Percentiles rank a stretch among this genome's conserved stretches.
These are phyloP conservation scores for Citrus hindsii DNA, from an alignment of 345 rosid genomes.

Conservation along the genomic window DNA sequence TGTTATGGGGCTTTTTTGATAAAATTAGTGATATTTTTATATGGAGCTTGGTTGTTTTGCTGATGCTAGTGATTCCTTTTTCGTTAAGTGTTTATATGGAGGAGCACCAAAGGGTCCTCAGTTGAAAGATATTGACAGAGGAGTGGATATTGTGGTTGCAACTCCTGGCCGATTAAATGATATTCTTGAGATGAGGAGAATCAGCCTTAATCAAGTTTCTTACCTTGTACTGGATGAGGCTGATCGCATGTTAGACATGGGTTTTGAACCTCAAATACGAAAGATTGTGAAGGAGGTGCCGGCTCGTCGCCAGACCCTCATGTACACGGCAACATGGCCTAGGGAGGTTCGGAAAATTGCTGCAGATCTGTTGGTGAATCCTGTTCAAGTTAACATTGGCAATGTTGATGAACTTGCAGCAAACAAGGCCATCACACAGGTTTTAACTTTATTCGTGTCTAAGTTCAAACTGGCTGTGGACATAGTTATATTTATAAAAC, in stretches of 20 bases:
- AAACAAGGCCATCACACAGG: conserved; percentile 98
- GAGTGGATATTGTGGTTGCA: conserved; percentile 93
- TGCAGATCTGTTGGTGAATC: conserved; percentile 85
- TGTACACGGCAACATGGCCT: conserved; percentile 99
- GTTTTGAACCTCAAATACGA: conserved; percentile 96
- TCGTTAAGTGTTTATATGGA: conserved; percentile 85
- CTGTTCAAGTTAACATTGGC: conserved; percentile 97
- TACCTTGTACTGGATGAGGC: conserved; percentile 98
- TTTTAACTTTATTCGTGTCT: conserved; percentile 18
- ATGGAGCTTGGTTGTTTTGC: neutral
- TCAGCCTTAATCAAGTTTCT: conserved; percentile 81
- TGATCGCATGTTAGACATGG: conserved; percentile 99
- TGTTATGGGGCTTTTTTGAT: neutral
- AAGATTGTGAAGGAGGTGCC: conserved; percentile 96
- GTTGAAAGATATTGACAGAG: conserved; percentile 84
- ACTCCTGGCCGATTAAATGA: conserved; percentile 98
- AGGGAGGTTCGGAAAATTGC: conserved; percentile 97
- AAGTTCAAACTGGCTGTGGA: neutral
- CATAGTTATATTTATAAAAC: neutral
- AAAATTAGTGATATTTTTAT: neutral
- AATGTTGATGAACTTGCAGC: conserved; percentile 98
- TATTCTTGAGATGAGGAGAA: conserved; percentile 92
- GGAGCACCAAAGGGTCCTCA: conserved; percentile 99
- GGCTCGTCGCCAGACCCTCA: conserved; percentile 88
- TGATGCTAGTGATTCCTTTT: conserved; percentile 7